Base-by-base conservation (phyloP, 495 filamentous ascomycete species). In the Trichoderma reesei region DNA sequence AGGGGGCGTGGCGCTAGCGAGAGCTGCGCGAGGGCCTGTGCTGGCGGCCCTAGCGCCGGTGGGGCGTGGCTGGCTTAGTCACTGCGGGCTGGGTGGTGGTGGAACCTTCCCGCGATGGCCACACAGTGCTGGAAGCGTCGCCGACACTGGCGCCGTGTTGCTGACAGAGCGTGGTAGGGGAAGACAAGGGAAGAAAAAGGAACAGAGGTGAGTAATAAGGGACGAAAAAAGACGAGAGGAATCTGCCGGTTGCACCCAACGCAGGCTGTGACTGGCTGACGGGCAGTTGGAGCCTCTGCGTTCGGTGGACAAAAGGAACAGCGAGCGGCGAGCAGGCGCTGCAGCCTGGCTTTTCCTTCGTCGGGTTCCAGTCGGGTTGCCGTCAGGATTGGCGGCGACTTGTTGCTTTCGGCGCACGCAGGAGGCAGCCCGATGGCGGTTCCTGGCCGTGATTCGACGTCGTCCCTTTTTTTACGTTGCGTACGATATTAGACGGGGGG, bases 61-160 rank as follows among this genome's bases (percentile, higher is more conserved):
- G 37, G 37, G 9, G 31, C 26, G 5, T 3, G 33, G 16, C 9
- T n/a, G 34, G 59, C 59, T 61, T 41, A 61, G 59, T 61, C 59
- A 61, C 59, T 61, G 46, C 8, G 13, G 8, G 42, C 16, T n/a
- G n/a, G n/a, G n/a, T n/a, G 42, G 54, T 20, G 33, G 59, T 61
- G 59, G 59, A 61, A 61, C 36, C 36, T 61, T 38, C 59, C 18
- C 13, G 59, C 18, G 36, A 16, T 36, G 5, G n/a, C 59, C 36
- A 61, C 59, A 61, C 59, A 61, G 59, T 61, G 59, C 59, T 61
- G 36, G 59, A 61, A 20, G 33, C 34, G 36, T 20, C 36, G 33
- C 10, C 18, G 51, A 54, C 26, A 56, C 51, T 51, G 51, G 51
- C 26, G 8, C 51, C 10, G 31, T 31, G 51, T 56, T 56, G 26